Evolutionary conservation across 371 early-diverging fungal species (phyloP).

Genomic region (Mucor racemosus): DNA sequence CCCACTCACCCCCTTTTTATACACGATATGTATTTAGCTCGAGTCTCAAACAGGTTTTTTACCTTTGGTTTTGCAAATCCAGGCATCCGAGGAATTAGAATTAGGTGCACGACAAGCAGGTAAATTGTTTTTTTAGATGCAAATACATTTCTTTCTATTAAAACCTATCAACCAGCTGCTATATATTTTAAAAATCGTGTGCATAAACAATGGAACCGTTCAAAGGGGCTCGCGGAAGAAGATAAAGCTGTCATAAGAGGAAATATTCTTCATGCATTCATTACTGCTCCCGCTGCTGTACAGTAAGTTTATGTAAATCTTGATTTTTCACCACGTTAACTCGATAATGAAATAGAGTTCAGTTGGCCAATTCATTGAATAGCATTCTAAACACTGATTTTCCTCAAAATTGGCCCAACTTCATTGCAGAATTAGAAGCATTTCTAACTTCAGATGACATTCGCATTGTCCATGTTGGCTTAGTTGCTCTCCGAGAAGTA

Average conservation of each 20-base stretch:
- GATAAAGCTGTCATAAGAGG: constrained; percentile 75
- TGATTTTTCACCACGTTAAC: neutral
- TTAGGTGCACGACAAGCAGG: constrained; percentile 79
- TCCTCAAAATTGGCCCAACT: constrained; percentile 84
- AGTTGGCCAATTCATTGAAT: constrained; percentile 73
- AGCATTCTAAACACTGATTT: constrained; percentile 74
- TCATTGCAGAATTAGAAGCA: constrained; percentile 65
- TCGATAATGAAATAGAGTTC: constrained; percentile 55
- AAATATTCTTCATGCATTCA: constrained; percentile 77
- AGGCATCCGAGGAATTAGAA: constrained; percentile 65
- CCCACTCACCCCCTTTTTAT: neutral
- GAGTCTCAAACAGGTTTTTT: constrained; percentile 68
- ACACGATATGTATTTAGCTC: constrained; percentile 38
- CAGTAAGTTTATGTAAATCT: constrained; percentile 50
- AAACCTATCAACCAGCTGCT: constrained; percentile 62
- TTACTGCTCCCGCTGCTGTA: constrained; percentile 65
- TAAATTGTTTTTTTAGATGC: constrained; percentile 23
- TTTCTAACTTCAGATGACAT: constrained; percentile 70
- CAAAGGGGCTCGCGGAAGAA: constrained; percentile 54
- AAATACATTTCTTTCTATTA: neutral
- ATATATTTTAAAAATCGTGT: constrained; percentile 94
- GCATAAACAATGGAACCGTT: constrained; percentile 69
- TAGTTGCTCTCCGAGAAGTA: constrained; percentile 79
- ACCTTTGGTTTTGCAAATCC: constrained; percentile 73
- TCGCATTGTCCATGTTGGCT: constrained; percentile 71